A percentile compares a stretch with the other conserved stretches of the same genome.
Conservation (phyloP, 2,329 filamentous ascomycete genomes). For the Moelleriella libera region DNA sequence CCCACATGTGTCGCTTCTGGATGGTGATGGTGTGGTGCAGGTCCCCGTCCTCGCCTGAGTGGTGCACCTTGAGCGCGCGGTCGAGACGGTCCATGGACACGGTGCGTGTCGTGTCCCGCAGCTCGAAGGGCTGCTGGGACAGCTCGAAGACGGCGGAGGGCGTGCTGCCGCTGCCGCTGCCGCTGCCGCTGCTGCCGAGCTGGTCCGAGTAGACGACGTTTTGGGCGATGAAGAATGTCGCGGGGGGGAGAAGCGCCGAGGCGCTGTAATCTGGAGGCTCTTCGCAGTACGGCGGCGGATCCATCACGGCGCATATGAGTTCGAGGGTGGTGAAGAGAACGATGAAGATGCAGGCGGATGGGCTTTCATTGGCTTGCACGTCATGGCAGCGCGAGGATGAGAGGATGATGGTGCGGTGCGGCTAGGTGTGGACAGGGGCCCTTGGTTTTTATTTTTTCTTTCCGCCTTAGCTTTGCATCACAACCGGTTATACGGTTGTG, state of each 20-base stretch:
- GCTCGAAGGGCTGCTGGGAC: conserved; percentile 17
- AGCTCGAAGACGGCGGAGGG: conserved; percentile 20
- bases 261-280: not conserved
- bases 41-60: conserved; percentile 3
- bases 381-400: not conserved
- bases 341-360: not conserved
- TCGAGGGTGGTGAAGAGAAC: not conserved
- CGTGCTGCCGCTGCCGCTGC: conserved; percentile 2
- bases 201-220: conserved; percentile 19
- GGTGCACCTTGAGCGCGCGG: conserved; percentile 8
- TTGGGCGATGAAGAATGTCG: conserved; percentile 17
- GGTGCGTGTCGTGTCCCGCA: conserved; percentile 16
- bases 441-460: too few species aligned
- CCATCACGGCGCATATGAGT: not conserved
- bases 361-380: not conserved
- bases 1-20: conserved; percentile 17
- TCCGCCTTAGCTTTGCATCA: not conserved
- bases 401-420: not conserved
- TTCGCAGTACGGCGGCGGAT: conserved; percentile 12
- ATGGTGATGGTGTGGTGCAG: conserved; percentile 9
- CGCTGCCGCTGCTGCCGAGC: not conserved
- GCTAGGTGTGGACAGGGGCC: not conserved
- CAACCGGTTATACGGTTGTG: not conserved
- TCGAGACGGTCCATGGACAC: conserved; percentile 18
- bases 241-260: conserved; percentile 12